phyloP scores from a whole-genome alignment of 1,284 basidiomycete genomes.

The Trametes polyzona region DNA sequence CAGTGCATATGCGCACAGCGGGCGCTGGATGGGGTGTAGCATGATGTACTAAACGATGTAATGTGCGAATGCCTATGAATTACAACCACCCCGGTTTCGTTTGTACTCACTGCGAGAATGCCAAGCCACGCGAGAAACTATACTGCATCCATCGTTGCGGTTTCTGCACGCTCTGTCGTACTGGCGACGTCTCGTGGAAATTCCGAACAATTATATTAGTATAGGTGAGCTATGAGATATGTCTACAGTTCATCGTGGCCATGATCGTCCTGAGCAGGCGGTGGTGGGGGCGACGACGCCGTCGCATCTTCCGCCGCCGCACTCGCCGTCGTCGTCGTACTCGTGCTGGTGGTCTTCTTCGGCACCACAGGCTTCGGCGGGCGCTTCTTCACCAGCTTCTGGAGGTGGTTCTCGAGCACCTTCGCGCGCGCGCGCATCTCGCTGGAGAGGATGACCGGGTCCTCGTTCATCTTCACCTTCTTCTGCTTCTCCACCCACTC shows the following conservation, averaged over 20 bases:
- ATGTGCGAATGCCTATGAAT: too few species aligned
- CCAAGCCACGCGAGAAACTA: too few species aligned
- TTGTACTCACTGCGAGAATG: too few species aligned
- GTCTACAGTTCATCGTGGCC: conserved; percentile 36
- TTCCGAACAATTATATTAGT: conserved; percentile 22
- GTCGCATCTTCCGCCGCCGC: conserved; percentile 1
- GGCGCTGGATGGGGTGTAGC: too few species aligned
- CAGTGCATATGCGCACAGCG: too few species aligned
- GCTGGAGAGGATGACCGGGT: conserved; percentile 79
- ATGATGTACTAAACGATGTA: too few species aligned
- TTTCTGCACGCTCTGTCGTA: too few species aligned
- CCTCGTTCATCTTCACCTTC: conserved; percentile 68
- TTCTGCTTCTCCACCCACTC: conserved; percentile 83
- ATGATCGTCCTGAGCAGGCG: conserved; percentile 13
- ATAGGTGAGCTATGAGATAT: conserved; percentile 19
- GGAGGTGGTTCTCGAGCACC: conserved; percentile 76
- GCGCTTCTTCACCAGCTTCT: conserved; percentile 69
- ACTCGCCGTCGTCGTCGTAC: conserved; percentile 11
- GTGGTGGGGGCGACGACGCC: conserved; percentile 11
- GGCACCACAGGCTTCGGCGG: conserved; percentile 57
- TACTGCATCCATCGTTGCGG: too few species aligned
- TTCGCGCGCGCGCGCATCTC: conserved; percentile 86
- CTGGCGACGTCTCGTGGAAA: too few species aligned
- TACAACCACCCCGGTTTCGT: too few species aligned
- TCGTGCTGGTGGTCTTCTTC: conserved; percentile 48